Percentiles rank a stretch among this genome's conserved stretches.
Conservation (phyloP, 129 eudicot species). For the Lactuca saligna region DNA sequence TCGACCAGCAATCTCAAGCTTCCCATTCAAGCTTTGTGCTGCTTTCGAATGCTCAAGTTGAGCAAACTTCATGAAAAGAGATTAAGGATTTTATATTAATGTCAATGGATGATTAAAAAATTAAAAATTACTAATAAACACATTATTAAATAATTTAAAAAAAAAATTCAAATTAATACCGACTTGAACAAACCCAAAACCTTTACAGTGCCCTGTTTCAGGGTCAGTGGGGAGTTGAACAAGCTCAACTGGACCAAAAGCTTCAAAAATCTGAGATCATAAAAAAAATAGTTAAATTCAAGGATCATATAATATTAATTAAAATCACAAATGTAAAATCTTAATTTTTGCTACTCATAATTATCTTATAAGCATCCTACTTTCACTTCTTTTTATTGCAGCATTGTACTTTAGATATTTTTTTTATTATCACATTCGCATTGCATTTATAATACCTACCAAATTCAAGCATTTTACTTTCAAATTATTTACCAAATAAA, state of each 20-base stretch:
- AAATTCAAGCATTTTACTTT: too few relatives aligned
- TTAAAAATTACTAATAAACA: background rate
- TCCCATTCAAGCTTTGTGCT: slow-evolving; percentile 86
- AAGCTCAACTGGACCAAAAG: slow-evolving; percentile 92
- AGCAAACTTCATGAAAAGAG: slow-evolving; percentile 40
- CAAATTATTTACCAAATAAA: too few relatives aligned
- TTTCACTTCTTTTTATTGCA: too few relatives aligned
- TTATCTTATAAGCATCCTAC: too few relatives aligned
- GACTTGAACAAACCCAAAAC: slow-evolving; percentile 90
- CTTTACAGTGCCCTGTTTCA: slow-evolving; percentile 93
- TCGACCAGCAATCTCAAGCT: slow-evolving; percentile 86
- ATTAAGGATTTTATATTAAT: background rate
- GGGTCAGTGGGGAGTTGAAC: slow-evolving; percentile 87
- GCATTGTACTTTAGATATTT: too few relatives aligned
- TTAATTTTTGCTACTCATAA: background rate
- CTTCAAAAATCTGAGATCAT: slow-evolving; percentile 66
- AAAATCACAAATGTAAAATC: background rate
- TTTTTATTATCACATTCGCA: too few relatives aligned
- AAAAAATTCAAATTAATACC: slow-evolving; percentile 25
- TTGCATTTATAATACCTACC: too few relatives aligned
- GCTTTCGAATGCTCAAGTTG: slow-evolving; percentile 89
- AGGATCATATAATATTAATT: background rate
- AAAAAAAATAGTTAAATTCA: background rate
- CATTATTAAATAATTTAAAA: background rate
- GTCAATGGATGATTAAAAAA: background rate